These are phyloP conservation scores for Orbilia blumenaviensis DNA, from an alignment of 2,329 filamentous ascomycete genomes.

Conservation along the genomic window DNA sequence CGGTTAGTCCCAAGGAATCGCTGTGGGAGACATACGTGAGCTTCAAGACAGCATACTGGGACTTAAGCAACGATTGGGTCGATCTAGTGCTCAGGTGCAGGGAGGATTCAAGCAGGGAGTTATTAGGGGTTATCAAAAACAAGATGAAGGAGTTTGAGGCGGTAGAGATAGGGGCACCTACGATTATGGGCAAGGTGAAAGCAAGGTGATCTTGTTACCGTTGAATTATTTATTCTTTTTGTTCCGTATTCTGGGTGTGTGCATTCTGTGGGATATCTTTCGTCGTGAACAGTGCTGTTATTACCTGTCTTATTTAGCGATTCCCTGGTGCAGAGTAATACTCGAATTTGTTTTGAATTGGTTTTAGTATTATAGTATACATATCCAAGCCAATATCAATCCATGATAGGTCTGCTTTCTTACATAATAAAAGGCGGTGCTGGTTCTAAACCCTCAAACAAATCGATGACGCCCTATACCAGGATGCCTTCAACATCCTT, in stretches of 20 bases:
- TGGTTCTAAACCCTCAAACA: too few species aligned
- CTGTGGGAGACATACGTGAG: constrained; percentile 80
- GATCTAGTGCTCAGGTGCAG: constrained; percentile 85
- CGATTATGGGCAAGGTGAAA: constrained; percentile 82
- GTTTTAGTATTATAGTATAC: background rate
- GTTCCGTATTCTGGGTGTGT: too few species aligned
- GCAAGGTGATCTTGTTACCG: constrained; percentile 69
- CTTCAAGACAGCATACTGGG: constrained; percentile 90
- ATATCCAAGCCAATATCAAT: background rate
- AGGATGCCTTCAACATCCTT: too few species aligned
- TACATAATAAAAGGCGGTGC: too few species aligned
- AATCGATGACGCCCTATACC: too few species aligned
- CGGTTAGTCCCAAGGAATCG: constrained; percentile 76
- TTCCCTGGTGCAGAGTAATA: background rate
- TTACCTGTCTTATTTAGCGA: background rate
- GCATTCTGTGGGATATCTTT: background rate
- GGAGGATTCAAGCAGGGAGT: constrained; percentile 91
- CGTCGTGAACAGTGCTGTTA: background rate
- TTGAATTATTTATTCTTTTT: background rate
- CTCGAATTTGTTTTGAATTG: background rate
- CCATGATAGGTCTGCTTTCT: background rate
- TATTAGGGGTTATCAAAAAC: constrained; percentile 88
- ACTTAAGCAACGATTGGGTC: constrained; percentile 93
- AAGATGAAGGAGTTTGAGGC: constrained; percentile 86
- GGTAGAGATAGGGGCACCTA: constrained; percentile 78